These are phyloP conservation scores for Fusarium kyushuense DNA, from an alignment of 2,329 filamentous ascomycete species.

Conservation along the genomic window DNA sequence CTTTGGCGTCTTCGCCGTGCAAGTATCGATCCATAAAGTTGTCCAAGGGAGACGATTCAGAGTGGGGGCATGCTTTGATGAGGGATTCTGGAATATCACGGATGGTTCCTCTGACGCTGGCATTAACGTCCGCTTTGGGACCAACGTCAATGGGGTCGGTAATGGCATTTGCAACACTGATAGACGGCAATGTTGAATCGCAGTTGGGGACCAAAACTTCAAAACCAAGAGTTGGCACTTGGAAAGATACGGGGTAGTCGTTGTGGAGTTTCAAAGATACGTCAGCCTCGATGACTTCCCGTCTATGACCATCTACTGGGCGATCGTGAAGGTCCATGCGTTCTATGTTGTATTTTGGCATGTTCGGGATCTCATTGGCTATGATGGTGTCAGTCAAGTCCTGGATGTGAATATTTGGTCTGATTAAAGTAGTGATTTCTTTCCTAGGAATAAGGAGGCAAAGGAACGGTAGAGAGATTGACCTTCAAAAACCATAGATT, in stretches of 20 bases:
- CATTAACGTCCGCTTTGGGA: slow-evolving; percentile 74
- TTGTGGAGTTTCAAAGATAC: slow-evolving; percentile 80
- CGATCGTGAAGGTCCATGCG: slow-evolving; percentile 83
- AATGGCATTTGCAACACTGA: slow-evolving; percentile 80
- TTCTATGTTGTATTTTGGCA: slow-evolving; percentile 87
- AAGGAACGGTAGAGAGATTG: slow-evolving; percentile 75
- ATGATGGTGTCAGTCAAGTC: slow-evolving; percentile 52
- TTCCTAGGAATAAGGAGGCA: slow-evolving; percentile 70
- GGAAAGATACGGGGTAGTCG: slow-evolving; percentile 80
- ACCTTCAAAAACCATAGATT: slow-evolving; percentile 87
- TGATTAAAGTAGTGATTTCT: slow-evolving; percentile 62
- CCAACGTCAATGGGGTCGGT: slow-evolving; percentile 76
- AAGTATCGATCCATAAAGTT: slow-evolving; percentile 84
- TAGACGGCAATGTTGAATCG: slow-evolving; percentile 74
- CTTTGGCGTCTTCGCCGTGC: slow-evolving; percentile 79
- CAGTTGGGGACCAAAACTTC: slow-evolving; percentile 89
- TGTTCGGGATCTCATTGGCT: slow-evolving; percentile 77
- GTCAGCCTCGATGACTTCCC: slow-evolving; percentile 81
- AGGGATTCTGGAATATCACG: slow-evolving; percentile 79
- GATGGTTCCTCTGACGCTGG: slow-evolving; percentile 79
- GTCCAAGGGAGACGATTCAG: slow-evolving; percentile 85
- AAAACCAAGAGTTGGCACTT: slow-evolving; percentile 84
- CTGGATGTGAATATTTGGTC: slow-evolving; percentile 39
- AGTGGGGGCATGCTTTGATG: slow-evolving; percentile 79
- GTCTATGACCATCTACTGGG: slow-evolving; percentile 59